Percentiles rank a stretch among this genome's conserved stretches.
These are phyloP conservation scores for Rutstroemia sydowiana DNA, from an alignment of 2,329 filamentous ascomycete species.

Conservation along the genomic window DNA sequence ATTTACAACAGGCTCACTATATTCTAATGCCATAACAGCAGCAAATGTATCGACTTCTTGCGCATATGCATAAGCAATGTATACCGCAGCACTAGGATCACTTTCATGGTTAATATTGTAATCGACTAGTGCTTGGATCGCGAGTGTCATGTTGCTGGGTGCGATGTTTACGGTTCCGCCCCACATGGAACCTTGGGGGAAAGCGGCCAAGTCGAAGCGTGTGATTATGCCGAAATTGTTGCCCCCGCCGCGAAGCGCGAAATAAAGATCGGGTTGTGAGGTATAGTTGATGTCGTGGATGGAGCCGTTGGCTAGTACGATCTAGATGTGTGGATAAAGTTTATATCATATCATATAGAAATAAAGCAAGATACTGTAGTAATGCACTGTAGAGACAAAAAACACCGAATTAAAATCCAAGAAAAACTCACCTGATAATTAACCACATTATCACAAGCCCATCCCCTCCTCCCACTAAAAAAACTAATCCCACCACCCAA, in stretches of 20 bases:
- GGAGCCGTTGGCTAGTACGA: slow-evolving; percentile 44
- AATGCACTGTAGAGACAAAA: too few species aligned
- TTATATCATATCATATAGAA: too few species aligned
- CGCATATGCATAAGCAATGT: neutral
- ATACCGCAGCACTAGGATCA: slow-evolving; percentile 3
- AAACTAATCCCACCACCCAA: slow-evolving; percentile 17
- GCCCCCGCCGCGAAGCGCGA: slow-evolving; percentile 47
- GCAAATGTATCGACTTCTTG: neutral
- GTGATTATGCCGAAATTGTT: slow-evolving; percentile 48
- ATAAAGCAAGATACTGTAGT: too few species aligned
- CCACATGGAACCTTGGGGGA: slow-evolving; percentile 10
- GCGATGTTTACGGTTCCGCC: slow-evolving; percentile 1
- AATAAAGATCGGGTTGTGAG: slow-evolving; percentile 42
- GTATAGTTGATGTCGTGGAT: slow-evolving; percentile 36
- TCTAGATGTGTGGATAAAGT: too few species aligned
- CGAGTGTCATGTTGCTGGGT: neutral
- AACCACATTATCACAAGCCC: slow-evolving; percentile 18
- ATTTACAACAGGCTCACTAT: slow-evolving; percentile 3
- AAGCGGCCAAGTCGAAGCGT: slow-evolving; percentile 30
- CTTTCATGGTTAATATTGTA: neutral
- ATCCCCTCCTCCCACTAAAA: slow-evolving; percentile 7
- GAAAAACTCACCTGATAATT: slow-evolving; percentile 22
- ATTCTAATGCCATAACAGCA: neutral
- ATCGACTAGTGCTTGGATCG: neutral
- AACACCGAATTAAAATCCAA: too few species aligned